A percentile compares a stretch with the other conserved stretches of the same genome.
These are phyloP conservation scores for Malus hybrid DNA, from an alignment of 331 rosid species.

Conservation along the genomic window DNA sequence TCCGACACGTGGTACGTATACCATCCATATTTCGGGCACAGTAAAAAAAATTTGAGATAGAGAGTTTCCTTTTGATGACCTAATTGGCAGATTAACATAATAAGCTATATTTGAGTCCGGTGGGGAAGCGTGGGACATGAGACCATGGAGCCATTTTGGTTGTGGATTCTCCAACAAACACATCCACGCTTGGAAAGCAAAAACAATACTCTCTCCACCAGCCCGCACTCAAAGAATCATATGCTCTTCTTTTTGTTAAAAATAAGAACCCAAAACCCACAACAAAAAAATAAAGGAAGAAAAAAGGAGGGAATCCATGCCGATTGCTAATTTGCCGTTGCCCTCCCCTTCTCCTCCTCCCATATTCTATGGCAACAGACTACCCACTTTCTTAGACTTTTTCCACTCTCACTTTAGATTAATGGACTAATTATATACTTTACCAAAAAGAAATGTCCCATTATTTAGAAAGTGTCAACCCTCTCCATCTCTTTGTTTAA, in stretches of 20 bases:
- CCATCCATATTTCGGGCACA: too few relatives aligned
- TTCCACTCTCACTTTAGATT: slow-evolving; percentile 27
- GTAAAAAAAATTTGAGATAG: neutral
- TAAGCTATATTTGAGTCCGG: slow-evolving; percentile 26
- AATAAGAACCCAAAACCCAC: slow-evolving; percentile 2
- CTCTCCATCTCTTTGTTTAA: slow-evolving; percentile 3
- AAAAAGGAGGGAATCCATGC: slow-evolving; percentile 36
- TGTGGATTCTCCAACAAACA: slow-evolving; percentile 91
- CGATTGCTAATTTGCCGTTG: neutral
- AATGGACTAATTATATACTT: neutral
- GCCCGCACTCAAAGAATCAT: slow-evolving; percentile 33
- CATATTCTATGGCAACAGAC: slow-evolving; percentile 16
- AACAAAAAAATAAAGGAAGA: slow-evolving; percentile 19
- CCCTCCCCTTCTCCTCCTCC: neutral
- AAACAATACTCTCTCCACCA: slow-evolving; percentile 43
- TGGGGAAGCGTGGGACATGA: slow-evolving; percentile 55
- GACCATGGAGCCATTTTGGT: slow-evolving; percentile 88
- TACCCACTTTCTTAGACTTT: slow-evolving; percentile 60
- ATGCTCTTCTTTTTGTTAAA: slow-evolving; percentile 17
- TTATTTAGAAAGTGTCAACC: slow-evolving; percentile 32
- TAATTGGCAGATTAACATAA: neutral
- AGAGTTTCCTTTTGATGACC: slow-evolving; percentile 4
- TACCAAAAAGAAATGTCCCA: slow-evolving; percentile 13
- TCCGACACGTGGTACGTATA: too few relatives aligned
- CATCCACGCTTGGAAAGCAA: slow-evolving; percentile 75